phyloP scores from a whole-genome alignment of 176 grass and related monocot species.

The Eleusine coracana region DNA sequence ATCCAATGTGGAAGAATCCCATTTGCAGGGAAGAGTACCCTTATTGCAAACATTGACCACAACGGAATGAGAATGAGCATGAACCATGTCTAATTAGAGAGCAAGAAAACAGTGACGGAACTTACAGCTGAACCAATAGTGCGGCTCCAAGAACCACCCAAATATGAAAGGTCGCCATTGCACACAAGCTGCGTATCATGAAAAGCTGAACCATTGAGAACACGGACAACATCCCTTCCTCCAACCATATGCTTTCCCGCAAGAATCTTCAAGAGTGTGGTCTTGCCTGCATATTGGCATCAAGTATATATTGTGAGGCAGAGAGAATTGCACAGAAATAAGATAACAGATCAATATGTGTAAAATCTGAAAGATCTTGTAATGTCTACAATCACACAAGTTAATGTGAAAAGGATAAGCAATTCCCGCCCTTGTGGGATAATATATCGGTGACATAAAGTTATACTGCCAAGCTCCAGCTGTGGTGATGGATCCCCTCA shows the following conservation, averaged over 20 bases:
- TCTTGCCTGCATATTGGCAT: slow-evolving; percentile 73
- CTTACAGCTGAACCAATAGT: slow-evolving; percentile 90
- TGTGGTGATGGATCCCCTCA: not conserved
- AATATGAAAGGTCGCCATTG: slow-evolving; percentile 77
- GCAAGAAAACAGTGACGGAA: slow-evolving; percentile 15
- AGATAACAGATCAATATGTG: not conserved
- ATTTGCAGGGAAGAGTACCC: not conserved
- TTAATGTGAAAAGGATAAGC: not conserved
- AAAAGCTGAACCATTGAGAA: slow-evolving; percentile 91
- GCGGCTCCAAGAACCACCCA: slow-evolving; percentile 93
- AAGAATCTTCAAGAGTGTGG: slow-evolving; percentile 94
- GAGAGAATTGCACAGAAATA: not conserved
- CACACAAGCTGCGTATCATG: slow-evolving; percentile 94
- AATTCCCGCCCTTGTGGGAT: not conserved
- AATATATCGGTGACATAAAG: not conserved
- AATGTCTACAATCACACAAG: not conserved
- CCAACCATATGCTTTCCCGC: slow-evolving; percentile 98
- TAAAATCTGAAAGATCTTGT: not conserved
- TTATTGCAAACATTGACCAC: not conserved
- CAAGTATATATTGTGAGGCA: not conserved
- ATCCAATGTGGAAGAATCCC: not conserved
- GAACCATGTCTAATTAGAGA: slow-evolving; percentile 14
- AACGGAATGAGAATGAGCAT: slow-evolving; percentile 2
- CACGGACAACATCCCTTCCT: slow-evolving; percentile 87
- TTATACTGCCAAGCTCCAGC: not conserved